Evolutionary conservation across 495 filamentous ascomycete genomes (phyloP).

Genomic region (Umbilicaria muhlenbergii): DNA sequence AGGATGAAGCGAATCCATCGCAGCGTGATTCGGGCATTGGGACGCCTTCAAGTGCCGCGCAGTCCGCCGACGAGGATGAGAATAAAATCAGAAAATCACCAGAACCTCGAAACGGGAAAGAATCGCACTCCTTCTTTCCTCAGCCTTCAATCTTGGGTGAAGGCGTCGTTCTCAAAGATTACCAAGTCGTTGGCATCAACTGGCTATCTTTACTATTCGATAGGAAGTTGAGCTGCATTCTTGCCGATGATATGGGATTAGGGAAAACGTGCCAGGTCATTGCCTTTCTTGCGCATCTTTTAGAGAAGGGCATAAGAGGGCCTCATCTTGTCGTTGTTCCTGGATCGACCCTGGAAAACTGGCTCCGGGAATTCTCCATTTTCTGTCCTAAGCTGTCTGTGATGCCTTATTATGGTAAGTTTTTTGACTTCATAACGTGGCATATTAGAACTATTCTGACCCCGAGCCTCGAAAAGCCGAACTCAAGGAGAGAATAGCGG

Average conservation of each 20-base stretch:
- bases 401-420: constrained; percentile 61
- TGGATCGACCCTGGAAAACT: constrained; percentile 85
- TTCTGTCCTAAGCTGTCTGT: constrained; percentile 68
- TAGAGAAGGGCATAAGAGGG: constrained; percentile 48
- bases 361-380: constrained; percentile 75
- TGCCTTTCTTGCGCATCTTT: constrained; percentile 71
- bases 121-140: constrained; percentile 31
- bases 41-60: constrained; percentile 41
- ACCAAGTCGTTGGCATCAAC: constrained; percentile 87
- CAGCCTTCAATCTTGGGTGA: constrained; percentile 63
- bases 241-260: constrained; percentile 96
- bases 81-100: constrained; percentile 19
- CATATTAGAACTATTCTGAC: background rate
- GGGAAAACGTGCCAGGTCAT: constrained; percentile 98
- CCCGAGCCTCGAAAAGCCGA: constrained; percentile 17
- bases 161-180: constrained; percentile 65
- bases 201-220: constrained; percentile 76
- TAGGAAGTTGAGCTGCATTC: constrained; percentile 64
- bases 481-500: constrained; percentile 43
- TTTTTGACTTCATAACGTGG: background rate
- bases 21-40: constrained; percentile 57
- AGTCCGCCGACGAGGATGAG: constrained; percentile 33
- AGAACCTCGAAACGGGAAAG: constrained; percentile 17
- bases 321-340: constrained; percentile 85
- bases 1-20: constrained; percentile 9